Evolutionary conservation across 139 green algal species (phyloP).

Genomic region (Micractinium conductrix): DNA sequence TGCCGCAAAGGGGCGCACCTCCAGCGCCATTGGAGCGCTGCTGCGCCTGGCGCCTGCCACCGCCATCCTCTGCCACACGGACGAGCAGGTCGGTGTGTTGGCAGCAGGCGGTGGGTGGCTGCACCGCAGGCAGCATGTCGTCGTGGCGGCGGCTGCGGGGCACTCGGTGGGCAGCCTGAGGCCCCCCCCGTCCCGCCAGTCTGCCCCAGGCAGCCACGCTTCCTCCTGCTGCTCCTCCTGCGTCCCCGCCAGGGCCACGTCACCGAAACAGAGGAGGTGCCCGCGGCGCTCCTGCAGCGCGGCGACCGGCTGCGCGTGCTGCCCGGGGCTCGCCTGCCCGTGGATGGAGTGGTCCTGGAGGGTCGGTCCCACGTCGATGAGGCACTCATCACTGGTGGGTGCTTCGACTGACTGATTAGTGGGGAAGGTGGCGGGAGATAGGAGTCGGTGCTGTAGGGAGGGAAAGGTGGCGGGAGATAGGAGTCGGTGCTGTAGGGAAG

Average conservation of each 20-base stretch:
- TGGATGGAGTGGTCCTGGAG: conserved; percentile 84
- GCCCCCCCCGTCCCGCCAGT: too few species aligned
- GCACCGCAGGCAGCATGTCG: too few species aligned
- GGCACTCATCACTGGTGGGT: conserved; percentile 87
- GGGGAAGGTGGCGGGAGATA: too few species aligned
- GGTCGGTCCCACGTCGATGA: conserved; percentile 89
- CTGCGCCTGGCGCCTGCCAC: conserved; percentile 75
- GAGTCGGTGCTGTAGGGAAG: too few species aligned
- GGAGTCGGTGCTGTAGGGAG: too few species aligned
- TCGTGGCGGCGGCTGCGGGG: too few species aligned
- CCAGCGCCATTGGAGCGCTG: conserved; percentile 77
- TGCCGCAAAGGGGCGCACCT: conserved; percentile 56
- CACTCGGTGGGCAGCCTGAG: too few species aligned
- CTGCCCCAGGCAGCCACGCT: too few species aligned
- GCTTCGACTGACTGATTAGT: too few species aligned
- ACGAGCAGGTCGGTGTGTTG: conserved; percentile 19
- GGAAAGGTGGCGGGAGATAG: too few species aligned
- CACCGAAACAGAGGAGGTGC: conserved; percentile 66
- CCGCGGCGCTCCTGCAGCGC: conserved; percentile 77
- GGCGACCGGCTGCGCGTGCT: conserved; percentile 78
- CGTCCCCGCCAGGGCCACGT: background rate
- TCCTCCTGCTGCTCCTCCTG: background rate
- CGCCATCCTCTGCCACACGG: conserved; percentile 65
- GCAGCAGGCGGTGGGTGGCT: too few species aligned
- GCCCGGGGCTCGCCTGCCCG: conserved; percentile 81